A percentile compares a stretch with the other conserved stretches of the same genome.
These are phyloP conservation scores for Astrocystis sublimbata DNA, from an alignment of 495 filamentous ascomycete species.

Conservation along the genomic window DNA sequence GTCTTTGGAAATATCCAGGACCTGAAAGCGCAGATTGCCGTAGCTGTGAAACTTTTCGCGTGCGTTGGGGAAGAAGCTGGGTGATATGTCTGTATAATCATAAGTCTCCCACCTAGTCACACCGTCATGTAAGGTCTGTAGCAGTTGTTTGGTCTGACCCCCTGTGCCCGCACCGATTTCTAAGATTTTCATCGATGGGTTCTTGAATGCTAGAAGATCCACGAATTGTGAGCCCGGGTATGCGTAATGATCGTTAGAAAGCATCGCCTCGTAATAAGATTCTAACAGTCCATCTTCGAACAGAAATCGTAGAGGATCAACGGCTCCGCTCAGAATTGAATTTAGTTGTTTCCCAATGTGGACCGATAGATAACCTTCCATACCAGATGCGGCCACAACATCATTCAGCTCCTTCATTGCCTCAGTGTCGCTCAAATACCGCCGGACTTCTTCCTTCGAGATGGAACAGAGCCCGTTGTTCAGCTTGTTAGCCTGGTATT, in stretches of 20 bases:
- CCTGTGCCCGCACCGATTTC: too few relatives aligned
- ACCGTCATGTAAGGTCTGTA: too few relatives aligned
- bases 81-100: constrained; percentile 55
- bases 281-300: constrained; percentile 9
- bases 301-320: constrained; percentile 36
- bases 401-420: not conserved
- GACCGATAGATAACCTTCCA: constrained; percentile 14
- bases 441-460: too few relatives aligned
- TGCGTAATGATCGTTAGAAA: constrained; percentile 6
- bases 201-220: constrained; percentile 31
- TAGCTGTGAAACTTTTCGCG: constrained; percentile 13
- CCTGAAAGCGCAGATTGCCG: constrained; percentile 22
- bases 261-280: constrained; percentile 9
- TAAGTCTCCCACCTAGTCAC: too few relatives aligned
- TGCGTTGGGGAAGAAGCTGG: constrained; percentile 45
- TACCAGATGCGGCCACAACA: not conserved
- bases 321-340: constrained; percentile 37
- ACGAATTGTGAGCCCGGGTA: not conserved
- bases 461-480: too few relatives aligned
- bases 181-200: too few relatives aligned
- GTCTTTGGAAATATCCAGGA: constrained; percentile 25
- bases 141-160: too few relatives aligned
- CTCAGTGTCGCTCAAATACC: constrained; percentile 1
- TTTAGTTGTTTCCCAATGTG: constrained; percentile 24
- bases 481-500: too few relatives aligned